Evolutionary conservation across 129 eudicot genomes (phyloP).

Genomic region (Mikania micrantha): DNA sequence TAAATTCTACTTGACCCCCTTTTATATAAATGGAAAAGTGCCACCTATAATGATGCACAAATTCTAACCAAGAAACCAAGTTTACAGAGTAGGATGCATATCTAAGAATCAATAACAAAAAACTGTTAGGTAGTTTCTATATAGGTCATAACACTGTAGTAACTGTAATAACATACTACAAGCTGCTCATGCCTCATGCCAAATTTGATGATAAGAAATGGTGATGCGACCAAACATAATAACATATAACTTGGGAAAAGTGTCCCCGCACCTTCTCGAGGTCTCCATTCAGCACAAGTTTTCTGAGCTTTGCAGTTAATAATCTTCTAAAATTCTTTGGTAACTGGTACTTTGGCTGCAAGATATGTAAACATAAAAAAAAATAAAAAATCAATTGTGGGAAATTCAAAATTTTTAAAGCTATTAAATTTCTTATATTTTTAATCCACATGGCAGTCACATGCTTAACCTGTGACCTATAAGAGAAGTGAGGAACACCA

Average conservation of each 20-base stretch:
- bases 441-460: not conserved
- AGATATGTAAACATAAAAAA: slow-evolving; percentile 5
- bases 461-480: not conserved
- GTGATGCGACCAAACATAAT: slow-evolving; percentile 1
- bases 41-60: not conserved
- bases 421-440: not conserved
- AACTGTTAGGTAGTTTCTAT: not conserved
- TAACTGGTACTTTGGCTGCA: slow-evolving; percentile 37
- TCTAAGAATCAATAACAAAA: not conserved
- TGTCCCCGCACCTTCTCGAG: slow-evolving; percentile 39
- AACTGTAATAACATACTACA: not conserved
- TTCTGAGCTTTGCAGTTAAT: slow-evolving; percentile 25
- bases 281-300: slow-evolving; percentile 31
- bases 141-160: not conserved
- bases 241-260: not conserved
- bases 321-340: slow-evolving; percentile 32
- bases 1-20: not conserved
- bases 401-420: not conserved
- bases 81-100: not conserved
- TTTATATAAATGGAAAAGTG: not conserved
- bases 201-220: not conserved
- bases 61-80: not conserved
- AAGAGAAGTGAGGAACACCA: not conserved
- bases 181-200: not conserved
- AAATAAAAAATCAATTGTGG: not conserved